These are phyloP conservation scores for Alloteropsis semialata DNA, from an alignment of 176 grass and related monocot genomes.

Conservation along the genomic window DNA sequence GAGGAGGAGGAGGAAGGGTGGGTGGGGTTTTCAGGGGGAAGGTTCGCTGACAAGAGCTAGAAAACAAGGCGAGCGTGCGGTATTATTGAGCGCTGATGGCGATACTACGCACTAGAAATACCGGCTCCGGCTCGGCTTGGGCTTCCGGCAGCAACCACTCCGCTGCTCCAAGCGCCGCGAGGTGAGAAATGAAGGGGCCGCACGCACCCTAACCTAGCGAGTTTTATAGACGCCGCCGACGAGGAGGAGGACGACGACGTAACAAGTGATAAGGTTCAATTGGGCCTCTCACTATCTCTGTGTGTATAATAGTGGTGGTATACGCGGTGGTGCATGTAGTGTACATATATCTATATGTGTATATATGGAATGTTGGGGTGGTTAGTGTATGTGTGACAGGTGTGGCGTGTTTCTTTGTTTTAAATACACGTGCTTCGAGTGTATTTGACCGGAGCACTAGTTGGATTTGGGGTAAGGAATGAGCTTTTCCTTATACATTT, in stretches of 20 bases:
- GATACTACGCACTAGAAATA: conserved; percentile 40
- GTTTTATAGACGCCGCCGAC: conserved; percentile 33
- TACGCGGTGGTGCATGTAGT: neutral
- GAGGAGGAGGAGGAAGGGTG: conserved; percentile 21
- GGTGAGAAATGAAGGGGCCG: conserved; percentile 16
- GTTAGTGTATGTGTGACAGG: conserved; percentile 11
- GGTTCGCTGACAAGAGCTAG: conserved; percentile 89
- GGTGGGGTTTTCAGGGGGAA: conserved; percentile 59
- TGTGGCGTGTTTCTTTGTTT: neutral
- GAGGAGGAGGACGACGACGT: neutral
- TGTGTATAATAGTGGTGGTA: neutral
- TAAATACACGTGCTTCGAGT: neutral
- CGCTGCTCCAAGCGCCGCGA: neutral
- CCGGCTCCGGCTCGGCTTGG: neutral
- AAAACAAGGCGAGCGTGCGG: conserved; percentile 65
- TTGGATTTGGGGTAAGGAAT: neutral
- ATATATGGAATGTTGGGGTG: conserved; percentile 1
- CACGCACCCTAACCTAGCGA: conserved; percentile 30
- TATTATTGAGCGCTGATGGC: conserved; percentile 73
- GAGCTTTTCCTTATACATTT: neutral
- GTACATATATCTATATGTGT: neutral
- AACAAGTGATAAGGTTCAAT: conserved; percentile 2
- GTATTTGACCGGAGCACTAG: conserved; percentile 17
- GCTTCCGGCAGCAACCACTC: neutral
- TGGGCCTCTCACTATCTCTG: neutral